These are phyloP conservation scores for Phytophthora brassicae DNA, from an alignment of 352 stramenopile species.

Conservation along the genomic window DNA sequence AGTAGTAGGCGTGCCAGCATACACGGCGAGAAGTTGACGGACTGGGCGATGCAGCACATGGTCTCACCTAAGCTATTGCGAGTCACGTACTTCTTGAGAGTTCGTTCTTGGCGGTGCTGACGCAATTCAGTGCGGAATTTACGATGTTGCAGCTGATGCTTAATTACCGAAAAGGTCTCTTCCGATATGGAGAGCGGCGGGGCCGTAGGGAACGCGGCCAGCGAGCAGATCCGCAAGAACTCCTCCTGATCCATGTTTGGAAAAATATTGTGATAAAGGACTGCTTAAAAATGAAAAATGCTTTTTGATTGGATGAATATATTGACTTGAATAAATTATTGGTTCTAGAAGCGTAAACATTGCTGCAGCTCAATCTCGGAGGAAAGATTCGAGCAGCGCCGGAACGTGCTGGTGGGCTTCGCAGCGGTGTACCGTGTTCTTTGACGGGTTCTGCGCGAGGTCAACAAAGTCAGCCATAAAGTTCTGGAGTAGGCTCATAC, in stretches of 20 bases:
- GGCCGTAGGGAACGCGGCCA: conserved; percentile 31
- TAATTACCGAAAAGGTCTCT: conserved; percentile 59
- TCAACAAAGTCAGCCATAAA: conserved; percentile 56
- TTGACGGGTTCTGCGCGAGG: conserved; percentile 43
- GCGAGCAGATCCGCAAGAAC: conserved; percentile 50
- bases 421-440: conserved; percentile 40
- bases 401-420: conserved; percentile 48
- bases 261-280: not conserved
- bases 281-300: not conserved
- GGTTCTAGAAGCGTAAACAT: conserved; percentile 12
- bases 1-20: conserved; percentile 70
- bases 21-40: conserved; percentile 61
- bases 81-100: conserved; percentile 51
- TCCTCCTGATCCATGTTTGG: conserved; percentile 56
- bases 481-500: conserved; percentile 50
- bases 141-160: conserved; percentile 53
- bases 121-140: conserved; percentile 46
- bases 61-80: conserved; percentile 36
- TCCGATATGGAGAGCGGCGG: conserved; percentile 42
- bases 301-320: conserved; percentile 4
- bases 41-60: conserved; percentile 44
- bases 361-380: conserved; percentile 34
- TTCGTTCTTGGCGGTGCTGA: conserved; percentile 62
- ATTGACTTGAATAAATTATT: conserved; percentile 26
- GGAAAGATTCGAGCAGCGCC: conserved; percentile 46